phyloP scores from a whole-genome alignment of 305 asterid species.

The Rubia tinctorum region DNA sequence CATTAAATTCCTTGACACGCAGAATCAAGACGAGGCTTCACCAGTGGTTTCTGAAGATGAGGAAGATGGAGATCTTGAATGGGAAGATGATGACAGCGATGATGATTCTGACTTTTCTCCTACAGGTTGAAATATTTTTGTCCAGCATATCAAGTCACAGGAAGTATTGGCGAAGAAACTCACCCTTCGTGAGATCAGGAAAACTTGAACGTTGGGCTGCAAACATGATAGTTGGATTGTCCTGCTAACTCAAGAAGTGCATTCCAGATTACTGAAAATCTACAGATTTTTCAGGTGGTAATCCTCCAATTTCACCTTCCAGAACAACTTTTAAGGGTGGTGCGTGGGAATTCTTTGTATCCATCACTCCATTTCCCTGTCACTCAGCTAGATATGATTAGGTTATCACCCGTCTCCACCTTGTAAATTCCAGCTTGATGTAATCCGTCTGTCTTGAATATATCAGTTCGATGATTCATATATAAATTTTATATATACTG shows the following conservation, averaged over 20 bases:
- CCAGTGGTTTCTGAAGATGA: slow-evolving; percentile 36
- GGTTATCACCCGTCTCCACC: not conserved
- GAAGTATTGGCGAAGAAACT: not conserved
- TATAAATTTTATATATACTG: not conserved
- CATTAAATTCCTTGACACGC: slow-evolving; percentile 19
- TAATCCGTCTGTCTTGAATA: not conserved
- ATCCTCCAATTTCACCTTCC: slow-evolving; percentile 1
- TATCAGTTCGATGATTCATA: not conserved
- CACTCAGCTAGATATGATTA: not conserved
- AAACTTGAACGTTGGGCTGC: slow-evolving; percentile 8
- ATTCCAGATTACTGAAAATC: not conserved
- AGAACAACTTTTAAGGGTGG: not conserved
- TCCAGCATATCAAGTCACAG: not conserved
- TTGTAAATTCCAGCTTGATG: slow-evolving; percentile 4
- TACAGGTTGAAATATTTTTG: slow-evolving; percentile 8
- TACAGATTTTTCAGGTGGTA: not conserved
- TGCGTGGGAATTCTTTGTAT: not conserved
- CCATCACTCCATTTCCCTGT: not conserved
- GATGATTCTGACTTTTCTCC: slow-evolving; percentile 47
- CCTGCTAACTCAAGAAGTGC: not conserved
- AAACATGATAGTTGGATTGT: not conserved
- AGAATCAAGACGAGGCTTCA: slow-evolving; percentile 63
- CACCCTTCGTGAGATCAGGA: not conserved
- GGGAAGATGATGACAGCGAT: slow-evolving; percentile 46
- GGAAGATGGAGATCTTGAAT: slow-evolving; percentile 47